Evolutionary conservation across 2,329 filamentous ascomycete species (phyloP), one percentile per base, ranked within the genome.

Genomic region (Amesomyces nigricolor): DNA sequence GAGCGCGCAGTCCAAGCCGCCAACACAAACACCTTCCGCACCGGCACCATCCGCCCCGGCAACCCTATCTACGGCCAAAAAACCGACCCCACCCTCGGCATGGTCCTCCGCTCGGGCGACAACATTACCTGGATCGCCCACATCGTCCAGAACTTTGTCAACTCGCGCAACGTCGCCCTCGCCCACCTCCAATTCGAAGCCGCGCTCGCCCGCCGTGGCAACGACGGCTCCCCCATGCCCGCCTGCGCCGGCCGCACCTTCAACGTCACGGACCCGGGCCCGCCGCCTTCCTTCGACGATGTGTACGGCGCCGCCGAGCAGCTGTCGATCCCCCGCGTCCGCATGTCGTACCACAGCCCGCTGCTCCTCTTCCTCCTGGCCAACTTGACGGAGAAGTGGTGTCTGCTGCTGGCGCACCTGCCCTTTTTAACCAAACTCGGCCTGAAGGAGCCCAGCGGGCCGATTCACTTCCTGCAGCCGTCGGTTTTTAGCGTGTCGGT

Each of bases 131-230:
- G 77, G 72, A 70, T 73, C 26, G 62, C 65, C 5, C 70, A 72
- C 14, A 67, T 75, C 29, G 68, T 78, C 26, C 77, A 81, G 62
- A 76, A 74, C 64, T 78, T 76, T 62, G 74, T 78, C 46, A 70
- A 75, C 58, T 72, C 71, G 4, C 73, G 75, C 52, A 81, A 83
- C 65, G 75, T 79, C 57, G 77, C 78, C 9, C 67, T 81, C 16
- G 78, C 74, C 4, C 79, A 83, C 60, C 69, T 82, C 4, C 68
- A 74, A 22, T 78, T 78, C 64, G 79, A 82, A 65, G 72, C 73
- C 16, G 75, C 75, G 5, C 71, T 83, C 1, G 67, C 71, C 48
- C 43, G 22, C 17, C 16, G 22, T 66, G 69, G 16, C 67, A 72
- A 44, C 22, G 22, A 26, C 5, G 66, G 58, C 4, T 63, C 64